Base-by-base conservation (phyloP, 2,329 filamentous ascomycete species). In the Pestalotiopsis sp. region DNA sequence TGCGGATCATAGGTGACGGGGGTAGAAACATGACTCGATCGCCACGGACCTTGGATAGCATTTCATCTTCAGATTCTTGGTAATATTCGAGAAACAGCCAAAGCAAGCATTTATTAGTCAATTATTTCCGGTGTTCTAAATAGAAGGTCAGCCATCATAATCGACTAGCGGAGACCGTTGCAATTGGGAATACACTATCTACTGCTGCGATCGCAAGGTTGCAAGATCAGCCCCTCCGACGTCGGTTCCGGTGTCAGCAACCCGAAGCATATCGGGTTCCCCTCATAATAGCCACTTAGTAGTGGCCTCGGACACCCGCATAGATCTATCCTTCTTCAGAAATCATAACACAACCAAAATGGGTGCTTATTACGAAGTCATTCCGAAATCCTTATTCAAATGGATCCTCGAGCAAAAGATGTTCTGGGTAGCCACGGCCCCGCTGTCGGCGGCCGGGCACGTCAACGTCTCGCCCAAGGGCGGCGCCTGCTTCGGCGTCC, bases 381-480 rank as follows among this genome's bases (percentile, higher is more conserved):
- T 78, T 11, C 76, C 77, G 17, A 71, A 73, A n/a, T 73, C 73
- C 38, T 85, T 93, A 41, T 82, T 84, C 68, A 79, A 83, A 56
- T 94, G 92, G 91, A 87, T 90, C 64, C 83, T 90, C 62, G 79
- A 82, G 12, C 92, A 95, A 74, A 87, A 90, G 67, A 82, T 95
- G 74, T 94, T 94, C 85, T 94, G 92, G 83, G 90, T 92, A 12
- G 91, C 89, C 56, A 92, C 91, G 14, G 91, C 92, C 0, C 91
- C 92, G 0, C 85, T 89, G 31, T 84, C 85, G n/a, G 90, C 88
- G 23, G 80, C 82, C 1, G 80, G 80, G 2, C 92, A 95, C 81
- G 84, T 95, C 82, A 95, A 95, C 75, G 81, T 94, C 67, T 94
- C 92, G 0, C 91, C 93, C 63, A 94, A 95, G 79, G 92, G 92